Percentiles rank a stretch among this genome's conserved stretches.
Evolutionary conservation across 305 asterid genomes (phyloP).

Genomic region (Salvia sclarea): DNA sequence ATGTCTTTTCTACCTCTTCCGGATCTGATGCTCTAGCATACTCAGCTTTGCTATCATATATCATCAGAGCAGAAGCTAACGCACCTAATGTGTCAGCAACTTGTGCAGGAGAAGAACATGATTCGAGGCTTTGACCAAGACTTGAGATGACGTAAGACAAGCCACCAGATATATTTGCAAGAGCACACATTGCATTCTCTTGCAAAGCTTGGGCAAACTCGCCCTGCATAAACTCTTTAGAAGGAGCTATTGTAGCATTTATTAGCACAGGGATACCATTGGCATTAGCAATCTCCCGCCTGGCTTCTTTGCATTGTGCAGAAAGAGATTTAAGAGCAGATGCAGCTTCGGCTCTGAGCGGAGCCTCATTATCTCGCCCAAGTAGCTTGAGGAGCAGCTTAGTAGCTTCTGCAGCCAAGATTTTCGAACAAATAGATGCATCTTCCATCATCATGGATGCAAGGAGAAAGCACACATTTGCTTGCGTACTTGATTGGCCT

Average conservation of each 20-base stretch:
- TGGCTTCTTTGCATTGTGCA: slow-evolving; percentile 91
- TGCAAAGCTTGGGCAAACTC: slow-evolving; percentile 99
- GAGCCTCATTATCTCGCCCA: slow-evolving; percentile 85
- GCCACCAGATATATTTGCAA: slow-evolving; percentile 99
- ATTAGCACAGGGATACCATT: slow-evolving; percentile 93
- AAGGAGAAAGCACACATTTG: slow-evolving; percentile 94
- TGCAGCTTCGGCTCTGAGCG: slow-evolving; percentile 99
- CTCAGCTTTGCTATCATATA: slow-evolving; percentile 89
- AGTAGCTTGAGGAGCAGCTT: slow-evolving; percentile 87
- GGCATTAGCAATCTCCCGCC: slow-evolving; percentile 75
- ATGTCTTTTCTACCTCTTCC: slow-evolving; percentile 81
- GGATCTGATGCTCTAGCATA: slow-evolving; percentile 85
- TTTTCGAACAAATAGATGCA: slow-evolving; percentile 80
- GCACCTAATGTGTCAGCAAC: slow-evolving; percentile 98
- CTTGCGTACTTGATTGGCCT: slow-evolving; percentile 88
- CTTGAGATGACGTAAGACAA: slow-evolving; percentile 92
- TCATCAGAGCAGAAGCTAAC: slow-evolving; percentile 98
- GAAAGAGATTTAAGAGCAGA: slow-evolving; percentile 98
- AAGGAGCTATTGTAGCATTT: slow-evolving; percentile 99
- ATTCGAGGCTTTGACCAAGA: slow-evolving; percentile 98
- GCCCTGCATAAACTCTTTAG: slow-evolving; percentile 99
- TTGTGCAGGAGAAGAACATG: slow-evolving; percentile 93
- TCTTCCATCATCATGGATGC: slow-evolving; percentile 99
- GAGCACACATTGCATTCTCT: slow-evolving; percentile 99
- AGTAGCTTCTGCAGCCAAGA: slow-evolving; percentile 84